Evolutionary conservation across 176 grass and related monocot genomes (phyloP), one percentile per base, ranked within the genome.

Genomic region (Panicum miliaceum): DNA sequence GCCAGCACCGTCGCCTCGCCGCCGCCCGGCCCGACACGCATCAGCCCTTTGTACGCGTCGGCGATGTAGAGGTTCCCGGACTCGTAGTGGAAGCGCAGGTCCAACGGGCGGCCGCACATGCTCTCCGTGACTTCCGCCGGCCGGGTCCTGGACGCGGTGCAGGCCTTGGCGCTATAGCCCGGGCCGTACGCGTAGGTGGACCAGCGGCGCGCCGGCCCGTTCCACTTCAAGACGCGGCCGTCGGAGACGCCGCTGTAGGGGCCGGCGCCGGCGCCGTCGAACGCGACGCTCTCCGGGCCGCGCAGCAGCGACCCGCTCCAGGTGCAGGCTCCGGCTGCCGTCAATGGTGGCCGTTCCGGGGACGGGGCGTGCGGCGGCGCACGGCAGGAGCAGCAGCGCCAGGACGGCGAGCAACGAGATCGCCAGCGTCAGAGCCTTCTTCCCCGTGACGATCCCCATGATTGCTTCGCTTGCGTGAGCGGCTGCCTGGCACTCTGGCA

Each of bases 21-120:
- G 2, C 29, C 57, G 7, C 57, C 57, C 10, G 57, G 10, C 10
- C 57, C 57, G 10, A 26, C 57, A 12, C 57, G 22, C 53, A 87
- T 77, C 6, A 87, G 63, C 29, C 85, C 84, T 13, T 52, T 68
- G 40, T 73, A 87, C 0, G 85, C 85, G 41, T 81, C 85, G 16
- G 77, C 85, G 14, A 81, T 66, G 18, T 87, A 87, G 23, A 87
- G 68, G 60, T 87, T 57, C 26, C 85, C 77, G 9, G 77, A 64
- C 60, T 26, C 51, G 3, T 87, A 37, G 60, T 63, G n/a, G 11
- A 60, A 60, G 59, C 60, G 25, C 26, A 63, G 26, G 26, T 25
- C 60, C 26, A 32, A 15, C 12, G 60, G 60, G 9, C 26, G 60
- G 12, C 60, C 60, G 26, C 60, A 63, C 60, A 0, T 29, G 60